Conservation (phyloP, 2,329 filamentous ascomycete genomes). For the Nemania sp. region DNA sequence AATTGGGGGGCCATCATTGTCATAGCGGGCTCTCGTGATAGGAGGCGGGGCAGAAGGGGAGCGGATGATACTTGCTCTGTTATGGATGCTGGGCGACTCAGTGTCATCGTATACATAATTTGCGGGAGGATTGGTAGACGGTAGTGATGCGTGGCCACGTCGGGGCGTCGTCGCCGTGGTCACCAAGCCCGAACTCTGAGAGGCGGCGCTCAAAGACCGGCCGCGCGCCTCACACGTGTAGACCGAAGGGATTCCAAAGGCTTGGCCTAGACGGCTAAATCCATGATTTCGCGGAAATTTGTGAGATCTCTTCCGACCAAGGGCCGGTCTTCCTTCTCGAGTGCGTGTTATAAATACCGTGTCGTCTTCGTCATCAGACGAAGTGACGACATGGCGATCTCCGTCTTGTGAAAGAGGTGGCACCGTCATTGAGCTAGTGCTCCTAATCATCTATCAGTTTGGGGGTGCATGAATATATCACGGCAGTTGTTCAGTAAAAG, state of each 20-base stretch:
- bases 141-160: not conserved
- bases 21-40: not conserved
- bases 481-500: too few species aligned
- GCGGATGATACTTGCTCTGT: conserved; percentile 6
- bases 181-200: conserved; percentile 26
- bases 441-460: conserved; percentile 23
- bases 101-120: conserved; percentile 1
- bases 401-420: not conserved
- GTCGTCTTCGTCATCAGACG: conserved; percentile 22
- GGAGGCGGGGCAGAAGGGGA: conserved; percentile 19
- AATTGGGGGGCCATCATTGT: not conserved
- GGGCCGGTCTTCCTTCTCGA: conserved; percentile 32
- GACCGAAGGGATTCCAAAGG: conserved; percentile 34
- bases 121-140: not conserved
- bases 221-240: conserved; percentile 26
- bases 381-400: conserved; percentile 21
- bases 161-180: conserved; percentile 11
- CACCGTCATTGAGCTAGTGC: conserved; percentile 10
- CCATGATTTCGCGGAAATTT: conserved; percentile 31
- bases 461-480: not conserved
- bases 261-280: conserved; percentile 35
- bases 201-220: conserved; percentile 21
- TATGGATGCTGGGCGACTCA: not conserved
- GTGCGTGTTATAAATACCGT: conserved; percentile 35
- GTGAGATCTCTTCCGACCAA: conserved; percentile 33